phyloP scores from a whole-genome alignment of 2,329 filamentous ascomycete genomes.

The Microdochium paspali region DNA sequence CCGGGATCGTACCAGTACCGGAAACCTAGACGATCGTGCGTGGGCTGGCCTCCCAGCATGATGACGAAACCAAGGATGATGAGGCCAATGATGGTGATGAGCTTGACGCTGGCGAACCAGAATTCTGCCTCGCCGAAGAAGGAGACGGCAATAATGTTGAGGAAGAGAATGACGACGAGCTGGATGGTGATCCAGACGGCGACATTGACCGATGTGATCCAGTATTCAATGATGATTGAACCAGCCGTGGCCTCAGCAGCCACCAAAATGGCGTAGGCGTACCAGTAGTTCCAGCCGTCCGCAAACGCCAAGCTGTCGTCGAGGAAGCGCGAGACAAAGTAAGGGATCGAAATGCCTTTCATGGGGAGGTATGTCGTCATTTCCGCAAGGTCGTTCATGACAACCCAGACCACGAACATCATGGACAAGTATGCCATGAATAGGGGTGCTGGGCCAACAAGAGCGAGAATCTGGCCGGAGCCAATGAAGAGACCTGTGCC shows the following conservation, averaged over 20 bases:
- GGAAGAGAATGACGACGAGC: conserved; percentile 38
- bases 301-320: conserved; percentile 48
- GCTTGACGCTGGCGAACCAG: conserved; percentile 51
- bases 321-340: conserved; percentile 45
- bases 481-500: conserved; percentile 57
- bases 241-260: conserved; percentile 49
- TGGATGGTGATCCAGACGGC: conserved; percentile 53
- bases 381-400: conserved; percentile 46
- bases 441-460: conserved; percentile 54
- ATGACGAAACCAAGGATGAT: conserved; percentile 47
- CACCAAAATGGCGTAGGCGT: conserved; percentile 48
- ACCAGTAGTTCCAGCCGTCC: conserved; percentile 53
- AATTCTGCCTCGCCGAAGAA: conserved; percentile 55
- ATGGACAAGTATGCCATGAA: conserved; percentile 58
- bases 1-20: conserved; percentile 35
- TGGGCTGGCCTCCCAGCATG: conserved; percentile 45
- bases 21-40: conserved; percentile 38
- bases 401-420: conserved; percentile 42
- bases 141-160: conserved; percentile 48
- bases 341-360: conserved; percentile 46
- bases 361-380: conserved; percentile 46
- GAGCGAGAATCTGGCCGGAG: conserved; percentile 44
- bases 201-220: conserved; percentile 39
- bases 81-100: conserved; percentile 48
- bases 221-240: conserved; percentile 50